Percentiles rank a stretch among this genome's conserved stretches.
These are phyloP conservation scores for Nothopassalora personata DNA, from an alignment of 2,329 filamentous ascomycete genomes.

Conservation along the genomic window DNA sequence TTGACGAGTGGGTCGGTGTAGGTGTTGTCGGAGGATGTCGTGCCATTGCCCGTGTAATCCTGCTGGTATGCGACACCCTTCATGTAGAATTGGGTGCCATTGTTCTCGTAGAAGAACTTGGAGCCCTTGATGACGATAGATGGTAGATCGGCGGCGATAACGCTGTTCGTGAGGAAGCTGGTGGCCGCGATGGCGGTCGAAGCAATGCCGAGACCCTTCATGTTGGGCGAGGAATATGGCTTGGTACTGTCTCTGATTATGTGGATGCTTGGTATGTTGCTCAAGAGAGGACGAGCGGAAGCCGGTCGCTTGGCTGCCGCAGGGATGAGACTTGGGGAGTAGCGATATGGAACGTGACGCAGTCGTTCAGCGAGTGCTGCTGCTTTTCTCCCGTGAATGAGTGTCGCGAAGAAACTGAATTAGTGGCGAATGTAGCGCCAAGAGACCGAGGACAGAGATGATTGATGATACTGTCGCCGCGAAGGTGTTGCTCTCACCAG, in stretches of 20 bases:
- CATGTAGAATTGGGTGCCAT: constrained; percentile 76
- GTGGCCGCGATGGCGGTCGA: constrained; percentile 48
- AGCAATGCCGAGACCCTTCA: constrained; percentile 50
- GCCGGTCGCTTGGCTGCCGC: not conserved
- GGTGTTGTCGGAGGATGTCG: constrained; percentile 35
- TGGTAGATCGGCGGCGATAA: constrained; percentile 53
- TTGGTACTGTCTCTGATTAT: constrained; percentile 1
- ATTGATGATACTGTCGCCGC: not conserved
- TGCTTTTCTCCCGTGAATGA: too few species aligned
- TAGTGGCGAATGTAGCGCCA: constrained; percentile 10
- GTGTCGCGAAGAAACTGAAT: constrained; percentile 4
- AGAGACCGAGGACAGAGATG: constrained; percentile 16
- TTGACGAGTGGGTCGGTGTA: constrained; percentile 84
- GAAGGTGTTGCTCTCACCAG: constrained; percentile 2
- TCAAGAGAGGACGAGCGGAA: constrained; percentile 2
- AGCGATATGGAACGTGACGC: constrained; percentile 9
- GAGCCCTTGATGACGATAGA: constrained; percentile 69
- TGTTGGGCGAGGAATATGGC: constrained; percentile 27
- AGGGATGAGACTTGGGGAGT: constrained; percentile 1
- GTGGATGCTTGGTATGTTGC: not conserved
- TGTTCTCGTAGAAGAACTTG: constrained; percentile 87
- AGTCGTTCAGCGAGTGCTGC: constrained; percentile 9
- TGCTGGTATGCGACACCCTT: constrained; percentile 93
- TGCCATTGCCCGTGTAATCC: constrained; percentile 51
- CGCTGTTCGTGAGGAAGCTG: constrained; percentile 30